Evolutionary conservation across 1,139 yeast species (phyloP), one percentile per base, ranked within the genome.

Genomic region (Zhuliangozyma blackwelliae): DNA sequence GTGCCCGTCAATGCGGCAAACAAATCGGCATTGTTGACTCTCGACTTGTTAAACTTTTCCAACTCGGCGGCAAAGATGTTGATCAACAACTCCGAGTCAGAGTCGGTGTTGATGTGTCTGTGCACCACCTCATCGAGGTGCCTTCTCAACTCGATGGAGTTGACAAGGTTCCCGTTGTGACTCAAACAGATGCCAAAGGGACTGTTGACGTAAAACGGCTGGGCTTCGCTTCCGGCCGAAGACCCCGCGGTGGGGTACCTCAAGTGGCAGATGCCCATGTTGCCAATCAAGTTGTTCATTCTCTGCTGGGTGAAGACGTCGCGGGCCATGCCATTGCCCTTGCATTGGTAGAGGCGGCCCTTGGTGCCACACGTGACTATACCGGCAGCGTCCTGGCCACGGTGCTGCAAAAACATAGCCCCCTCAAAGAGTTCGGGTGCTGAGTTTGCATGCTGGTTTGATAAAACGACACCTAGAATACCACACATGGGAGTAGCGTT

Each of bases 361-460:
- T 90, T 80, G 35, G 86, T 70, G 36, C 97, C 98, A 62, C 97
- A 89, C 10, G 98, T 94, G 29, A 88, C 94, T 42, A 92, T 90
- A 46, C 99, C 99, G n/a, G 97, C 97, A 10, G 99, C 99, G 61
- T 92, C 99, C 64, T 92, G 99, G 33, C 99, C 99, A 56, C 99
- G 78, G 59, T 92, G 99, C 59, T 92, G 99, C 45, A 92, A 71
- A 59, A 84, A 92, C 70, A 89, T 80, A 45, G 95, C 86, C 13
- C 96, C 97, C 61, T 92, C 98, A 45, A 88, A 82, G 38, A 92
- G 70, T 57, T 90, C 97, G 8, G 95, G 80, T 16, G 96, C 94
- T 36, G 86, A 97, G 40, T 77, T 73, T 36, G 73, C 75, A 25
- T 70, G 63, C 48, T 81, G 84, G 60, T 89, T 87, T 10, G 96